Base-by-base conservation (phyloP, 495 filamentous ascomycete genomes). In the Penicillium desertorum region DNA sequence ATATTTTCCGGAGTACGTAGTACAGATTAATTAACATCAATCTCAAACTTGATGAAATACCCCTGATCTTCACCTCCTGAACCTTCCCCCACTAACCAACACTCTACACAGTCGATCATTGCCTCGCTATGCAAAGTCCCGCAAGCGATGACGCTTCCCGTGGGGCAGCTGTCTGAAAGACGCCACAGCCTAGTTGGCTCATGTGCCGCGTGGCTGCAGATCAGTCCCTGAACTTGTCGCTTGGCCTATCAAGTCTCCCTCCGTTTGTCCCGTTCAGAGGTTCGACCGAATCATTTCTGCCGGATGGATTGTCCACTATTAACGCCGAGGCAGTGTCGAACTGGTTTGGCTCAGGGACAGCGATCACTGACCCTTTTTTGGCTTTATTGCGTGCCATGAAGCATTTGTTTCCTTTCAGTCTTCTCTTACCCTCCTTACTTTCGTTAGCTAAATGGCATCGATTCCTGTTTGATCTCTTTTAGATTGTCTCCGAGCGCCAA, bases 161-260 rank as follows among this genome's bases (percentile, higher is more conserved):
- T 67, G 65, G 65, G 62, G 60, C 65, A 27, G 36, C 57, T 49
- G 58, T 48, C 47, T 58, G 61, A 49, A 54, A 52, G 49, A 51
- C 45, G 52, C 51, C 54, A 55, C 37, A 47, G 55, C 52, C 48
- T 68, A 63, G 63, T 68, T 68, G 66, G 63, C 41, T 60, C 37
- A 23, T 68, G 56, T 59, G 56, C 66, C 66, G 63, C 63, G 63
- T 66, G 63, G 52, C 66, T 23, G 65, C 48, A 61, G 62, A 65
- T 68, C 65, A 6, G 58, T 58, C 56, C 56, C 58, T 58, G 41
- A 47, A 49, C 49, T n/a, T 39, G 53, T 29, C 56, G 27, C 25
- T 55, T 45, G 43, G 54, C 65, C 65, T 63, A 68, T 66, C 63
- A 63, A 62, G 44, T 47, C 45, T 49, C 8, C 34, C 34, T n/a